Conservation (phyloP, 164 flowering plant genomes). For the Taxillus chinensis region DNA sequence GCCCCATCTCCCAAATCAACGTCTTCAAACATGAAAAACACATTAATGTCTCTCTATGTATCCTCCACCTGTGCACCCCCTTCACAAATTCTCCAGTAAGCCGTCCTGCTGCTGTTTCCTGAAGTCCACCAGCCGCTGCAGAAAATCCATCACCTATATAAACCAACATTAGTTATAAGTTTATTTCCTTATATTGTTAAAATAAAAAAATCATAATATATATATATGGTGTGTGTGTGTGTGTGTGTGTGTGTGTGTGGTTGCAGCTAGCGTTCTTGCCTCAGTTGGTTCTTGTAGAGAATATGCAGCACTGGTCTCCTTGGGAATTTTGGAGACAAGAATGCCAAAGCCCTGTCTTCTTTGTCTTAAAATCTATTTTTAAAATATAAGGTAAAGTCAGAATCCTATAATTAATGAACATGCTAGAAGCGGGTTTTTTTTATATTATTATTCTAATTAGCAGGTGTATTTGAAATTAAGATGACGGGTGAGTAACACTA, state of each 20-base stretch:
- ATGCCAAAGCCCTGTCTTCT: conserved; percentile 74
- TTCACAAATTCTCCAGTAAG: no score
- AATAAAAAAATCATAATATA: neutral
- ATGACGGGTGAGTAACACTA: no score
- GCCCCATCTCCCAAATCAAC: no score
- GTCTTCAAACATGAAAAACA: no score
- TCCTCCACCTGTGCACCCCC: no score
- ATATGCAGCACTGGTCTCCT: conserved; percentile 58
- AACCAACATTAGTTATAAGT: neutral
- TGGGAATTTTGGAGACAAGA: conserved; percentile 57
- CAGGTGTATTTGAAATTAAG: no score
- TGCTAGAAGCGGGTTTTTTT: no score
- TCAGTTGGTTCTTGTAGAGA: conserved; percentile 60
- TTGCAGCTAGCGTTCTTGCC: conserved; percentile 20
- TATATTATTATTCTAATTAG: no score
- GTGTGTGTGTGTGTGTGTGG: neutral
- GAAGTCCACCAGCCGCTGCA: conserved; percentile 44
- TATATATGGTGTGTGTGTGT: neutral
- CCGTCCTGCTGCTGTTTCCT: conserved; percentile 19
- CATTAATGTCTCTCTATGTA: no score
- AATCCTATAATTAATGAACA: neutral
- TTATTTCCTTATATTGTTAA: neutral
- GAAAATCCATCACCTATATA: conserved; percentile 50
- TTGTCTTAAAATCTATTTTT: conserved; percentile 36
- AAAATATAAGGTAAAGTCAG: neutral